Percentiles rank a stretch among this genome's conserved stretches.
Evolutionary conservation across 2,329 filamentous ascomycete genomes (phyloP).

Genomic region (Diaporthe amygdali): DNA sequence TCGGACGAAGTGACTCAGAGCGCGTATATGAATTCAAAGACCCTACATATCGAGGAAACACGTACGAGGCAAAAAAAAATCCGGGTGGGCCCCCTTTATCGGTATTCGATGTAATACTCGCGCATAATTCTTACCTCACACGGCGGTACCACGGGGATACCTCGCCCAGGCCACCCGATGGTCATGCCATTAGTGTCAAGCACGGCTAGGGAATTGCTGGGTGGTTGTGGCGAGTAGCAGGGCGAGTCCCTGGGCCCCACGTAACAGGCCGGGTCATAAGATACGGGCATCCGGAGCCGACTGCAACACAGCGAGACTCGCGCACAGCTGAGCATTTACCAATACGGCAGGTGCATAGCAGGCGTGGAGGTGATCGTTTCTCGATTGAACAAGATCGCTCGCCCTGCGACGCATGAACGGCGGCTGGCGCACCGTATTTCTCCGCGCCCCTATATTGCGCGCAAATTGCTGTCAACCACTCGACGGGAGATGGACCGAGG

Average conservation of each 20-base stretch:
- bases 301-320: background rate
- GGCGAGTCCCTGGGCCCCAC: constrained; percentile 9
- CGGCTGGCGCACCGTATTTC: background rate
- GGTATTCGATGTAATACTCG: background rate
- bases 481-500: background rate
- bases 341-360: background rate
- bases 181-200: constrained; percentile 4
- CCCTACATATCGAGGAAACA: background rate
- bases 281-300: background rate
- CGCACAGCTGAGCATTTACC: background rate
- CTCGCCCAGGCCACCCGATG: background rate
- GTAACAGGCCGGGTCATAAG: constrained; percentile 6
- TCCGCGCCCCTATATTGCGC: background rate
- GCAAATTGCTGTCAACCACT: background rate
- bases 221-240: constrained; percentile 4
- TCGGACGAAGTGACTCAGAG: background rate
- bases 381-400: background rate
- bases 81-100: constrained; percentile 4
- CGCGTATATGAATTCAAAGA: background rate
- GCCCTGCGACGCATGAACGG: no score
- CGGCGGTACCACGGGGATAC: constrained; percentile 1
- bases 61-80: background rate
- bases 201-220: background rate
- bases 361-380: background rate
- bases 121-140: constrained; percentile 10